Base-by-base conservation (phyloP, 2,329 filamentous ascomycete species). In the Cladophialophora carrionii region DNA sequence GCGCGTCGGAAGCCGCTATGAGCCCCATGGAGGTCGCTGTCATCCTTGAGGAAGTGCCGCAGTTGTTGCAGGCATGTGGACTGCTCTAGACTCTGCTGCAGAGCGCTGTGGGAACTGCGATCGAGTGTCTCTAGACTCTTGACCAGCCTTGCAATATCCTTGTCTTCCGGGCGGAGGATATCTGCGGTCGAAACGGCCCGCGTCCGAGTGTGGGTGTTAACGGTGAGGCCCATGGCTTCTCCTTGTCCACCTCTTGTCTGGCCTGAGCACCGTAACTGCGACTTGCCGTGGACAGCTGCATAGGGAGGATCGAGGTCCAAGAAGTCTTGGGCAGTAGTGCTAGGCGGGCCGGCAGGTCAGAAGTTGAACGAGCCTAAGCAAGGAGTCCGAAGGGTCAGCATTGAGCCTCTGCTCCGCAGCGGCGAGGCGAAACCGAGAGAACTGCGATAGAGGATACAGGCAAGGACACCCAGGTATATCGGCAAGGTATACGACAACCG, bases 1-100 rank as follows among this genome's bases (percentile, higher is more conserved):
- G 92, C 84, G 73, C 91, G 87, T 70, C 93, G 87, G 75, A 97
- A 96, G 71, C 91, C 88, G 78, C 96, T 91, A 78, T 92, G 91
- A 52, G 82, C 80, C 65, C 82, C 80, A 57, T 78, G 78, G 31
- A 80, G 78, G 64, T 79, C 76, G 69, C 77, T 77, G 67, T 79
- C 78, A 64, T 86, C 84, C 68, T 86, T 84, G 54, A 87, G 79
- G 62, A 84, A 79, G 76, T 91, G 89, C 72, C 88, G 86, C 65
- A 94, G 84, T 58, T 86, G 83, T 70, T 87, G 85, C 63, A 90
- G 81, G 60, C 82, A 80, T 70, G 86, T 83, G 68, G 84, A 76
- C 41, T 89, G 78, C 7, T 78, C 76, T 24, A 77, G 69, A 57
- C 74, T 74, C 61, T 77, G 66, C 26, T 78, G 71, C 43, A 77